Evolutionary conservation across 805 yeast species (phyloP).

Genomic region (Candida michaelii): DNA sequence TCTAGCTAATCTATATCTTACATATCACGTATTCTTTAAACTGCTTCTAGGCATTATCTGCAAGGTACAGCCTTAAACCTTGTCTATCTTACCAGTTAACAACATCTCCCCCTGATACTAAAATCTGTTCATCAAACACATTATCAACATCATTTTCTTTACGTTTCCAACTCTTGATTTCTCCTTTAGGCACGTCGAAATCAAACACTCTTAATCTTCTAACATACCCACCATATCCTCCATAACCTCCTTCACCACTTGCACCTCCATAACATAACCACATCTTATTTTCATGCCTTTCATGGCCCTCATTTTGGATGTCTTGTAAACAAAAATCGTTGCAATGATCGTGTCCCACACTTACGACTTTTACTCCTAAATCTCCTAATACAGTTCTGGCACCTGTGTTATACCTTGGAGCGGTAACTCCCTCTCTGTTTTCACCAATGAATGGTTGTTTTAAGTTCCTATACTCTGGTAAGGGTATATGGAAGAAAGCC

Average conservation of each 20-base stretch:
- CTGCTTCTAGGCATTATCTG: too few relatives aligned
- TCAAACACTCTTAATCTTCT: slow-evolving; percentile 77
- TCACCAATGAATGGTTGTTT: slow-evolving; percentile 56
- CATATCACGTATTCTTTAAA: too few relatives aligned
- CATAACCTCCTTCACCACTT: slow-evolving; percentile 92
- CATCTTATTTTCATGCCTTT: slow-evolving; percentile 27
- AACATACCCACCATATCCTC: slow-evolving; percentile 87
- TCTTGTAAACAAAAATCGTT: slow-evolving; percentile 85
- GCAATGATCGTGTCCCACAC: slow-evolving; percentile 95
- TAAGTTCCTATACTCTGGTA: slow-evolving; percentile 73
- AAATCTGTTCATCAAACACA: slow-evolving; percentile 49
- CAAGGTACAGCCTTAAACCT: too few relatives aligned
- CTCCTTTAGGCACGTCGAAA: slow-evolving; percentile 49
- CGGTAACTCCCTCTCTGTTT: slow-evolving; percentile 71
- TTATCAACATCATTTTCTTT: slow-evolving; percentile 47
- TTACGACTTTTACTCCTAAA: slow-evolving; percentile 70
- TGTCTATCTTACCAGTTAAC: slow-evolving; percentile 16
- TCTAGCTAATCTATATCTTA: too few relatives aligned
- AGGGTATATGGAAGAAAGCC: slow-evolving; percentile 94
- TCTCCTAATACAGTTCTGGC: slow-evolving; percentile 57
- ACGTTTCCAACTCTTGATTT: slow-evolving; percentile 71
- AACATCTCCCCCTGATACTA: slow-evolving; percentile 49
- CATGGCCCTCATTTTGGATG: slow-evolving; percentile 17
- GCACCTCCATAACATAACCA: slow-evolving; percentile 94
- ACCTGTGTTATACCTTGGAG: slow-evolving; percentile 70